Percentiles rank a stretch among this genome's conserved stretches.
These are phyloP conservation scores for Ophiostoma perfectum DNA, from an alignment of 2,329 filamentous ascomycete species.

Conservation along the genomic window DNA sequence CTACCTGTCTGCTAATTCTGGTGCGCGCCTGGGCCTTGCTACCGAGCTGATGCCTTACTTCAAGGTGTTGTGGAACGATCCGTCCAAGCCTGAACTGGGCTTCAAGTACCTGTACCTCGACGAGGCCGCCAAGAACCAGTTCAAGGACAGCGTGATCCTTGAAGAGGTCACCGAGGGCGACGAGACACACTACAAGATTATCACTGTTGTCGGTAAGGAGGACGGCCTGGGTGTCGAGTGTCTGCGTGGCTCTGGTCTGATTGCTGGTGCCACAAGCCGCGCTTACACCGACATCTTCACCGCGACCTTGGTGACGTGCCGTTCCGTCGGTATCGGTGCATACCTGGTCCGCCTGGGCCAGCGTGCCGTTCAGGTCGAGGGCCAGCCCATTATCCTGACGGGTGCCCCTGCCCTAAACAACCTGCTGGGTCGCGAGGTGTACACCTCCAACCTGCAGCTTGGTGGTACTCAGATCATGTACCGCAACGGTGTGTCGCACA, in stretches of 20 bases:
- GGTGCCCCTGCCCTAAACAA: slow-evolving; percentile 98
- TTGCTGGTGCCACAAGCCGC: slow-evolving; percentile 92
- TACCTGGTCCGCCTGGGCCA: slow-evolving; percentile 98
- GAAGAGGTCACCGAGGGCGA: slow-evolving; percentile 81
- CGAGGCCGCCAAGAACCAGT: slow-evolving; percentile 76
- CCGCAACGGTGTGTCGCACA: slow-evolving; percentile 98
- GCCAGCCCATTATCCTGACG: slow-evolving; percentile 96
- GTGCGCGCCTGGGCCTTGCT: slow-evolving; percentile 92
- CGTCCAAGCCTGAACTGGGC: slow-evolving; percentile 70
- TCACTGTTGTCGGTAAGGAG: slow-evolving; percentile 86
- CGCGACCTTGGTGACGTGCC: slow-evolving; percentile 92
- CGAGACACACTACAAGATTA: slow-evolving; percentile 88
- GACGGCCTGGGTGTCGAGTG: slow-evolving; percentile 98
- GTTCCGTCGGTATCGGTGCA: slow-evolving; percentile 97
- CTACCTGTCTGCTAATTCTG: slow-evolving; percentile 97
- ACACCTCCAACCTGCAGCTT: slow-evolving; percentile 97
- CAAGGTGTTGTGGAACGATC: slow-evolving; percentile 93
- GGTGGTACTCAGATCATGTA: slow-evolving; percentile 99
- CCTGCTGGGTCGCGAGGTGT: slow-evolving; percentile 93
- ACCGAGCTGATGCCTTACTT: slow-evolving; percentile 97
- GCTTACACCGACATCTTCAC: slow-evolving; percentile 99
- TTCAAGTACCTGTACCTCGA: slow-evolving; percentile 98
- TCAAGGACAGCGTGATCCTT: slow-evolving; percentile 82
- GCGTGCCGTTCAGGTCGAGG: slow-evolving; percentile 97
- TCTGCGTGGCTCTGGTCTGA: slow-evolving; percentile 92